These are phyloP conservation scores for Sarcodon aspratus DNA, from an alignment of 768 basidiomycete species.

Conservation along the genomic window DNA sequence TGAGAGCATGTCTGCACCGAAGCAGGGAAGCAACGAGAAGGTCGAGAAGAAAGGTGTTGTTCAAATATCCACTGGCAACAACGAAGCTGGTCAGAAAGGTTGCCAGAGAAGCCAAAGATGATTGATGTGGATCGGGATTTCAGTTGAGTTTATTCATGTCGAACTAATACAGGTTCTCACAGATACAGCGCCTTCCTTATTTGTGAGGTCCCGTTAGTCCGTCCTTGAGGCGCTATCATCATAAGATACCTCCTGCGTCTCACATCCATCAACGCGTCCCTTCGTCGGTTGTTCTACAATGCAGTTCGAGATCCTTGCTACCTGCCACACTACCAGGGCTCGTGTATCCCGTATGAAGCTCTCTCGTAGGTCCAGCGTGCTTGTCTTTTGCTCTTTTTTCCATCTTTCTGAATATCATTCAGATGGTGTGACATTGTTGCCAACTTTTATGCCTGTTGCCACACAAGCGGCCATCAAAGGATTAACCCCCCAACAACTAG, in stretches of 20 bases:
- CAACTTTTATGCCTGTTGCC: constrained; percentile 91
- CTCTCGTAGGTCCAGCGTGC: constrained; percentile 41
- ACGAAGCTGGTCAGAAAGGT: too few relatives aligned
- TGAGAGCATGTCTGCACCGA: too few relatives aligned
- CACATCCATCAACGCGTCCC: background rate
- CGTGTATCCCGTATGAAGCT: constrained; percentile 81
- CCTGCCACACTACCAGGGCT: constrained; percentile 72
- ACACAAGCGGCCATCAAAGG: constrained; percentile 92
- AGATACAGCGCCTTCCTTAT: constrained; percentile 1
- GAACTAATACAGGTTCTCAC: background rate
- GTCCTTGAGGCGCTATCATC: background rate
- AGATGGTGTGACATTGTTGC: constrained; percentile 78
- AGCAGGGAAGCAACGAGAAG: too few relatives aligned
- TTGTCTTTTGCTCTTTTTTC: constrained; percentile 2
- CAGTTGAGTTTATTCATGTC: too few relatives aligned
- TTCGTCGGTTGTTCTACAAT: constrained; percentile 23
- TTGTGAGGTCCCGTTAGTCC: background rate
- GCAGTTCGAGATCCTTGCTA: constrained; percentile 77
- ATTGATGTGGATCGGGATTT: too few relatives aligned
- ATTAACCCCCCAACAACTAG: constrained; percentile 75
- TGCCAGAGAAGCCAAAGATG: too few relatives aligned
- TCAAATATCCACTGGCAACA: too few relatives aligned
- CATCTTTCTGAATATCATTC: constrained; percentile 1
- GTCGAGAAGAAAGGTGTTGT: too few relatives aligned
- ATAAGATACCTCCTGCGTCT: background rate